Evolutionary conservation across 345 rosid species (phyloP).

Genomic region (Populus euphratica): DNA sequence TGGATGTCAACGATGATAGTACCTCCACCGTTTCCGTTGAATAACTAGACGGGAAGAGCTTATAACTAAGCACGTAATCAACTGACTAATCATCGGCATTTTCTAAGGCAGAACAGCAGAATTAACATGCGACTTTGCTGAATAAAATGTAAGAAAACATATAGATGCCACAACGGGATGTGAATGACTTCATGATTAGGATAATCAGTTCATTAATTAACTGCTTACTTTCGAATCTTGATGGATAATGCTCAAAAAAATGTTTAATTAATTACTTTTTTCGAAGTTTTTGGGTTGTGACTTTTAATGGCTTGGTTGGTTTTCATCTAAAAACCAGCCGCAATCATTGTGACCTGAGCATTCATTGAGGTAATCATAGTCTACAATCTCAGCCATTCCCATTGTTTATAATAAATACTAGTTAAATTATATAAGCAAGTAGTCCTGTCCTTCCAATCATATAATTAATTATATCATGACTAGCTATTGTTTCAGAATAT

Average conservation of each 20-base stretch:
- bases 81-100: not conserved
- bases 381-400: not conserved
- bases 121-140: not conserved
- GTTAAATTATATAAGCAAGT: not conserved
- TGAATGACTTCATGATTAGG: not conserved
- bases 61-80: not conserved
- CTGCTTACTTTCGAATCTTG: not conserved
- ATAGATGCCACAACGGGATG: not conserved
- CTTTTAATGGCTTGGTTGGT: not conserved
- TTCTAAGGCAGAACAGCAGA: not conserved
- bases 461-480: not conserved
- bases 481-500: too few species aligned
- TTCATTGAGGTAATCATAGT: not conserved
- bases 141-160: too few species aligned
- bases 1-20: not conserved
- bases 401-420: not conserved
- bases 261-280: not conserved
- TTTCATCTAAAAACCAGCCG: not conserved
- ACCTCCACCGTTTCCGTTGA: not conserved
- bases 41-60: not conserved
- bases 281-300: not conserved
- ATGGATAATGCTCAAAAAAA: not conserved
- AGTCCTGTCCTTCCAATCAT: not conserved
- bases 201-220: not conserved
- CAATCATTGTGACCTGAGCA: not conserved